These are phyloP conservation scores for Lipomyces spencermartinsiae DNA, from an alignment of 805 yeast species.

Conservation along the genomic window DNA sequence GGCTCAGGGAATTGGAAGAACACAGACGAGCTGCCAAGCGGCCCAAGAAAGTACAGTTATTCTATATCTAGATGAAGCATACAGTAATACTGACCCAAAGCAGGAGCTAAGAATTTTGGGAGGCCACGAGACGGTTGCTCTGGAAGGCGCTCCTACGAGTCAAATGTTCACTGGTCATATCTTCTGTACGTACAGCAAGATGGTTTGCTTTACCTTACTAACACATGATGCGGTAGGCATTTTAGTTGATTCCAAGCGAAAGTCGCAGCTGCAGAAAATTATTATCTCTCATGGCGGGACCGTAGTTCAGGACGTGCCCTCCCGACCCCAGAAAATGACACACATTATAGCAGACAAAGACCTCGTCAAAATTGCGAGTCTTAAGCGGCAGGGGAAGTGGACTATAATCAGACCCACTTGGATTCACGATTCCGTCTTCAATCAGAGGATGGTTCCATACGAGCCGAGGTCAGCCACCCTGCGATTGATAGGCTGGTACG, in stretches of 20 bases:
- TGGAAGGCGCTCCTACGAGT: slow-evolving; percentile 11
- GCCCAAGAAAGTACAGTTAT: slow-evolving; percentile 9
- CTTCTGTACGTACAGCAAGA: slow-evolving; percentile 13
- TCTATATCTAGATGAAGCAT: not conserved
- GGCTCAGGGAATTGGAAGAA: slow-evolving; percentile 18
- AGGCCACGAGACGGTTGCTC: not conserved
- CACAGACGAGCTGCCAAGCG: slow-evolving; percentile 17
- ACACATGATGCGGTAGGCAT: not conserved
- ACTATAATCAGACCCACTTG: slow-evolving; percentile 73
- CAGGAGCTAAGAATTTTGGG: slow-evolving; percentile 17
- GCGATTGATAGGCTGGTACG: slow-evolving; percentile 53
- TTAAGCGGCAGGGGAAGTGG: slow-evolving; percentile 54
- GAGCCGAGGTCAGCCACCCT: slow-evolving; percentile 54
- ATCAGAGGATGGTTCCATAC: slow-evolving; percentile 53
- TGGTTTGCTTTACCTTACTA: not conserved
- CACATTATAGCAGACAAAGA: slow-evolving; percentile 38
- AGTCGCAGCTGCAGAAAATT: slow-evolving; percentile 51
- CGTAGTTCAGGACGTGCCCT: slow-evolving; percentile 23
- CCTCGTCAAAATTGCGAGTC: slow-evolving; percentile 50
- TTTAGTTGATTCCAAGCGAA: slow-evolving; percentile 11
- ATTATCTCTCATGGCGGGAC: slow-evolving; percentile 53
- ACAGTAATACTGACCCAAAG: not conserved
- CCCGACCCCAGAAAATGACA: not conserved
- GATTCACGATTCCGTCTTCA: slow-evolving; percentile 69
- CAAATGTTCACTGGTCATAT: slow-evolving; percentile 22